Evolutionary conservation across 1,284 basidiomycete genomes (phyloP), one percentile per base, ranked within the genome.

Genomic region (Sanghuangporus weigelae): DNA sequence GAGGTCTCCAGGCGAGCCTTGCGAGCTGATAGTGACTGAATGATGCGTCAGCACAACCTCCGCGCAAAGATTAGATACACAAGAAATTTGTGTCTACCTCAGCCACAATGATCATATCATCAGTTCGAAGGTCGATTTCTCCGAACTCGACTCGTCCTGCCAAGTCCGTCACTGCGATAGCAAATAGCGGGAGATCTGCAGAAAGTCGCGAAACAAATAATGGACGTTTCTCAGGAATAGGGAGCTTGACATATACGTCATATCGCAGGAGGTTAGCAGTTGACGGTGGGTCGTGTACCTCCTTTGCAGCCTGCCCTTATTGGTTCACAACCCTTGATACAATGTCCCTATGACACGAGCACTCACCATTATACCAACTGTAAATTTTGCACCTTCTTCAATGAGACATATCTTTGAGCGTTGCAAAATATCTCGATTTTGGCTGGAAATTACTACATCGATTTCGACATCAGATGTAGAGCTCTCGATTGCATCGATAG

Each of bases 341-440:
- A 35, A 42, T 2, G n/a, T 42, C n/a, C 7, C 12, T 8, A 53
- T n/a, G 35, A 50, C 49, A 38, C 36, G 26, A 42, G 26, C 12
- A 59, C 77, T 69, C 60, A 79, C 79, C 57, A 79, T 78, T 19
- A 79, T 70, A 6, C 78, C 79, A 56, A 79, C 71, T n/a, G 78
- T 78, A 31, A 71, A 65, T 57, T 72, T 71, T n/a, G 67, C 69
- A 10, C 68, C 60, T 16, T 74, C 72, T 49, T 69, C 66, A 57
- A 77, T 65, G 19, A 69, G 67, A 64, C 79, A 81, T 4, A 75
- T 72, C 59, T 74, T 73, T 7, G 73, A 71, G 2, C 66, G 56
- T 51, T 77, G 71, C 16, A 73, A 71, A 12, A 73, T 65, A 44
- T 69, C 60, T 16, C 67, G 61, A 2, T 63, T 67, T 49, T 69